Conservation (phyloP, 257 asterid species). For the Jasminum sambac region DNA sequence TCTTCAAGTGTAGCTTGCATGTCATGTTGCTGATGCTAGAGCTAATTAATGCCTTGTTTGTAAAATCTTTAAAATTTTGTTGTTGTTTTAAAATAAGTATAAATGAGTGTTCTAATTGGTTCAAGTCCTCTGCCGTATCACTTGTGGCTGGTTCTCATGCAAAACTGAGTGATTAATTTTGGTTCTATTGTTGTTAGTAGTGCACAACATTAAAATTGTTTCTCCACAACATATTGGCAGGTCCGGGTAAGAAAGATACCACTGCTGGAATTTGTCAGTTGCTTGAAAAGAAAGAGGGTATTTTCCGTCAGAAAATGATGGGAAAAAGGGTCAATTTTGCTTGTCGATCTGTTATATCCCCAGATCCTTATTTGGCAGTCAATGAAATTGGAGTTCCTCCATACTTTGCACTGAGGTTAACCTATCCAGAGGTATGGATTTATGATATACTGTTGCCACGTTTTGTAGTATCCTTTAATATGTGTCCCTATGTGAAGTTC, state of each 20-base stretch:
- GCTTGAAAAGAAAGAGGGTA: slow-evolving; percentile 92
- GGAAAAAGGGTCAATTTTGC: slow-evolving; percentile 96
- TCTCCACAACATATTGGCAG: slow-evolving; percentile 38
- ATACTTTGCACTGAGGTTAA: slow-evolving; percentile 79
- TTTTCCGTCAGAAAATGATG: slow-evolving; percentile 99
- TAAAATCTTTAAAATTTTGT: too few relatives aligned
- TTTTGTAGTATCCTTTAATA: slow-evolving; percentile 9
- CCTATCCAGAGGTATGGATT: slow-evolving; percentile 84
- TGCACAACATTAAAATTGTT: slow-evolving; percentile 6
- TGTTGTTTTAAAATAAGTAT: too few relatives aligned
- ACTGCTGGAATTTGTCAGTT: slow-evolving; percentile 74
- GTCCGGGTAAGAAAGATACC: slow-evolving; percentile 52
- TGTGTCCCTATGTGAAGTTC: background rate
- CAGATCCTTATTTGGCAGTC: slow-evolving; percentile 90
- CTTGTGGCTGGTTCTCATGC: slow-evolving; percentile 12
- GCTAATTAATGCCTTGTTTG: background rate
- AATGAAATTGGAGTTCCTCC: slow-evolving; percentile 99
- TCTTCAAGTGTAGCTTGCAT: background rate
- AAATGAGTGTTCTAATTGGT: background rate
- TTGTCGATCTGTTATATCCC: slow-evolving; percentile 96
- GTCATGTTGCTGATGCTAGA: background rate
- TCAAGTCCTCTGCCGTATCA: slow-evolving; percentile 10
- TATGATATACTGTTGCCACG: background rate
- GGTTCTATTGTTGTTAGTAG: slow-evolving; percentile 12
- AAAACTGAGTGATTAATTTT: background rate